These are phyloP conservation scores for Hypoxylon intermedium DNA, from an alignment of 495 filamentous ascomycete genomes.

Conservation along the genomic window DNA sequence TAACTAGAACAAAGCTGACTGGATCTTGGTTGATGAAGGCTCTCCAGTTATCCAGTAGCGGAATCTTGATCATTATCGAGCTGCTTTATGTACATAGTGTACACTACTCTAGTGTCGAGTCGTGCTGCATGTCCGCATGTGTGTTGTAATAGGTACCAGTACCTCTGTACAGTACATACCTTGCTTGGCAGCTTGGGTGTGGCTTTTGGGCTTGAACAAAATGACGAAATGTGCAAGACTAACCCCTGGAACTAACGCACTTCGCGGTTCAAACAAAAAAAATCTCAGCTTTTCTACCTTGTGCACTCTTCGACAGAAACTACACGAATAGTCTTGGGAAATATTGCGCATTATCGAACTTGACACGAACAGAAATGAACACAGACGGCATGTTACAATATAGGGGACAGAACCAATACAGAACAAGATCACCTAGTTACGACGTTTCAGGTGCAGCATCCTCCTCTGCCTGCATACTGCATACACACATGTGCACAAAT, in stretches of 20 bases:
- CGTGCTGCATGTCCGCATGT: neutral
- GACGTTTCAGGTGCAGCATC: slow-evolving; percentile 17
- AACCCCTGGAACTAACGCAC: slow-evolving; percentile 21
- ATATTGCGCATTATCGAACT: neutral
- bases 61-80: too few relatives aligned
- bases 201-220: slow-evolving; percentile 17
- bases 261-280: neutral
- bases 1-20: slow-evolving; percentile 7
- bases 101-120: neutral
- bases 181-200: slow-evolving; percentile 12
- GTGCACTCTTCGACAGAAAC: too few relatives aligned
- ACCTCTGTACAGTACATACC: neutral
- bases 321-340: too few relatives aligned
- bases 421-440: neutral
- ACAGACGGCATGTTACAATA: neutral
- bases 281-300: neutral
- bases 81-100: too few relatives aligned
- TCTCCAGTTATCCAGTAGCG: slow-evolving; percentile 13
- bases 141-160: too few relatives aligned
- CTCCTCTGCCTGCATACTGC: slow-evolving; percentile 1
- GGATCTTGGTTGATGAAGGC: slow-evolving; percentile 7
- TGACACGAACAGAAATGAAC: neutral
- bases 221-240: slow-evolving; percentile 25
- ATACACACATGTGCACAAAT: neutral
- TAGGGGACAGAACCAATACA: neutral